Base-by-base conservation (phyloP, 306 rosid species). In the Cicer arietinum region DNA sequence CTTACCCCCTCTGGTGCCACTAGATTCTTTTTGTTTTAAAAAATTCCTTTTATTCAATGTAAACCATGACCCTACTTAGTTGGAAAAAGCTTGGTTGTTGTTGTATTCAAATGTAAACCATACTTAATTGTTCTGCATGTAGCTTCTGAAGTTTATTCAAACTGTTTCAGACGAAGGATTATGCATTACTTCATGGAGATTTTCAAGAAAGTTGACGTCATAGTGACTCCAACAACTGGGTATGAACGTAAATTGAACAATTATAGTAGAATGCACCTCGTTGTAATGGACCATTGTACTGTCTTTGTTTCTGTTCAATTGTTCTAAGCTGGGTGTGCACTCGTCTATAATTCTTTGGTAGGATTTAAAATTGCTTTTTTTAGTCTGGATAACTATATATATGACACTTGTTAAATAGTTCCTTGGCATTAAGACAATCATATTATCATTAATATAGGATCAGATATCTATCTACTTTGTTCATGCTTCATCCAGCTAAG, bases 221-320 rank as follows among this genome's bases (percentile, higher is more conserved):
- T 94, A 58, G 96, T 91, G 83, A 91, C 98, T 74, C 98, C 98
- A 40, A 94, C 97, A 59, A 94, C 98, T n/a, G 98, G 97, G 97
- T 94, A 88, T 77, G 93, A 80, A 77, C 41, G 35, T 7, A 18
- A 71, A 68, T 42, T 47, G 75, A 41, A 16, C 62, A 4, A 46
- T 18, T 35, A 35, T 54, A 74, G 45, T 78, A 76, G 30, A 58
- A 62, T 71, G 37, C 76, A 59, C 69, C 56, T 74, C 30, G 17
- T 13, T 35, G 73, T 56, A 73, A 58, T 53, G 64, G 20, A 73
- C 58, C 18, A 41, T 62, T 67, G 18, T 22, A 60, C 17, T 47
- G 10, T 50, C 22, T 63, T 50, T 46, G 70, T 54, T 69, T 22
- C 71, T 51, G 74, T 74, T 61, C n/a, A 67, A 11, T n/a, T 52